Evolutionary conservation across 805 yeast genomes (phyloP).

Genomic region (Saturnispora gosingensis): DNA sequence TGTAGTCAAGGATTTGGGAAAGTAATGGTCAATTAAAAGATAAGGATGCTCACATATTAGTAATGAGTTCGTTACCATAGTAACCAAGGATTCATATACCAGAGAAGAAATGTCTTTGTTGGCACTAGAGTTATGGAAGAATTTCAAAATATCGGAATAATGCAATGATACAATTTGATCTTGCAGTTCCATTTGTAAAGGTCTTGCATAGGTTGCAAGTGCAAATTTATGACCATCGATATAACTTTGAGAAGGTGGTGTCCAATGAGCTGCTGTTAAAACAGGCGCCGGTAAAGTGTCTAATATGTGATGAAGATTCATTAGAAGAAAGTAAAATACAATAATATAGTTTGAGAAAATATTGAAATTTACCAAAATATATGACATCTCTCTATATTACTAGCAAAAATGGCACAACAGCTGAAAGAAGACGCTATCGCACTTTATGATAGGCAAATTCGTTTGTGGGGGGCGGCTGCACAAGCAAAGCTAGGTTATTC

Average conservation of each 20-base stretch:
- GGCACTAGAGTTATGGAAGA: constrained; percentile 35
- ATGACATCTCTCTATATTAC: background rate
- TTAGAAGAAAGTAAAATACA: constrained; percentile 17
- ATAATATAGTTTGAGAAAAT: background rate
- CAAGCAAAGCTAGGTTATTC: constrained; percentile 71
- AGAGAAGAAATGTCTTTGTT: constrained; percentile 30
- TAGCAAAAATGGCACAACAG: background rate
- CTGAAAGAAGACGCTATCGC: constrained; percentile 64
- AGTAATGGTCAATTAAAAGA: constrained; percentile 68
- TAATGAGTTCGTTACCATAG: constrained; percentile 67
- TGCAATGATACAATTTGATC: constrained; percentile 89
- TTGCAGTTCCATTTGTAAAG: constrained; percentile 68
- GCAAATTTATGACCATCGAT: constrained; percentile 32
- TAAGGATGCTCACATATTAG: constrained; percentile 86
- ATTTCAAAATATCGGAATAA: constrained; percentile 82
- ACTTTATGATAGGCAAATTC: constrained; percentile 85
- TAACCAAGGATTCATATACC: constrained; percentile 64
- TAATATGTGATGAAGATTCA: constrained; percentile 69
- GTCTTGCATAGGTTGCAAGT: constrained; percentile 53
- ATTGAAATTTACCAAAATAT: background rate
- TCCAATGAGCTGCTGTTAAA: constrained; percentile 6
- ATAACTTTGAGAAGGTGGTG: background rate
- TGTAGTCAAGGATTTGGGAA: constrained; percentile 69
- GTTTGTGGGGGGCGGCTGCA: constrained; percentile 94
- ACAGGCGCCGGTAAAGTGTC: constrained; percentile 78